A percentile compares a stretch with the other conserved stretches of the same genome.
These are phyloP conservation scores for Ophiocordyceps camponoti-saundersi DNA, from an alignment of 2,329 filamentous ascomycete species.

Conservation along the genomic window DNA sequence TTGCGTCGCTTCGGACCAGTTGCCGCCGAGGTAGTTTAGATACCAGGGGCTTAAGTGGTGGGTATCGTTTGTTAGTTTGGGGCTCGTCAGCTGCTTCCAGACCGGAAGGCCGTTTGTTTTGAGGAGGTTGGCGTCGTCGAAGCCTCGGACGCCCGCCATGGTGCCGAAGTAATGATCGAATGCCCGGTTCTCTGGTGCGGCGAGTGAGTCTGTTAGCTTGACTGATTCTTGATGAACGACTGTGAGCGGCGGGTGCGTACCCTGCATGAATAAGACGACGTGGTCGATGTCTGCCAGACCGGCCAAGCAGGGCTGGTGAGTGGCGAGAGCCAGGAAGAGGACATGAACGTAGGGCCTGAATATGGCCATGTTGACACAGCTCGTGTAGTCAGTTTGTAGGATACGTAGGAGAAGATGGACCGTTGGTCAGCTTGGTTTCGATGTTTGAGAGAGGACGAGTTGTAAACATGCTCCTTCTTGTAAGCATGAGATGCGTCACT, in stretches of 20 bases:
- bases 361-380: too few relatives aligned
- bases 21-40: conserved; percentile 34
- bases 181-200: conserved; percentile 14
- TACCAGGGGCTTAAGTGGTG: conserved; percentile 33
- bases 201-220: not conserved
- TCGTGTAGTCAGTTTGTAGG: too few relatives aligned
- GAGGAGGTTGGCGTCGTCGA: conserved; percentile 37
- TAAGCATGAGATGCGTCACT: too few relatives aligned
- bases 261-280: conserved; percentile 41
- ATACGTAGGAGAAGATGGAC: too few relatives aligned
- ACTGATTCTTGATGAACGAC: too few relatives aligned
- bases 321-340: too few relatives aligned
- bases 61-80: conserved; percentile 19
- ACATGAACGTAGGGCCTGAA: too few relatives aligned
- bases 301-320: not conserved
- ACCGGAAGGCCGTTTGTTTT: conserved; percentile 26
- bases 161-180: conserved; percentile 35
- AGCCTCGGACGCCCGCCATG: conserved; percentile 36
- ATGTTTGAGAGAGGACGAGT: too few relatives aligned
- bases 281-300: conserved; percentile 28
- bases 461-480: too few relatives aligned
- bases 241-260: conserved; percentile 2
- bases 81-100: conserved; percentile 27
- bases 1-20: conserved; percentile 31
- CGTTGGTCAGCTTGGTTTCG: too few relatives aligned